Percentiles rank a stretch among this genome's conserved stretches.
phyloP scores from a whole-genome alignment of 495 filamentous ascomycete genomes.

The Neurospora africana region DNA sequence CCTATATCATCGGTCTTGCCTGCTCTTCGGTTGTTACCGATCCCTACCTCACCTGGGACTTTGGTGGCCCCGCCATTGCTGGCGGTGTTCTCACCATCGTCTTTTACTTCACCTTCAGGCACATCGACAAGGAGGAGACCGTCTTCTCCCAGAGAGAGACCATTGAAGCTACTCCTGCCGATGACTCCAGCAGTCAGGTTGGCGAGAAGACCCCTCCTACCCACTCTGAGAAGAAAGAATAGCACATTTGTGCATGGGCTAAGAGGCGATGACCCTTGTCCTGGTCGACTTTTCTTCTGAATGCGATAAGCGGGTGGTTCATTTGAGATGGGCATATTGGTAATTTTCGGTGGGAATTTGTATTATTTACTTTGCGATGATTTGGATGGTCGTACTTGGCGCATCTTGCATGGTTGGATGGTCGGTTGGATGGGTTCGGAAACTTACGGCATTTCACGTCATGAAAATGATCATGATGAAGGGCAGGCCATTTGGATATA shows the following conservation, averaged over 20 bases:
- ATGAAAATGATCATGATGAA: neutral
- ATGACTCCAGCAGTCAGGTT: neutral
- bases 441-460: neutral
- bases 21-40: slow-evolving; percentile 50
- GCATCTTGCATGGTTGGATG: neutral
- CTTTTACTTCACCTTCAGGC: slow-evolving; percentile 43
- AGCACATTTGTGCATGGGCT: neutral
- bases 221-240: neutral
- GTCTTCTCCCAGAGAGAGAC: slow-evolving; percentile 9
- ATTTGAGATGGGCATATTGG: neutral
- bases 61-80: slow-evolving; percentile 38
- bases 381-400: neutral
- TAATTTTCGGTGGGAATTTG: neutral
- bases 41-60: slow-evolving; percentile 49
- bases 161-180: neutral
- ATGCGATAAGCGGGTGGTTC: neutral
- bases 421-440: neutral
- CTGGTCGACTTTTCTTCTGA: neutral
- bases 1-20: slow-evolving; percentile 49
- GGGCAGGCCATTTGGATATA: neutral
- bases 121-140: slow-evolving; percentile 39
- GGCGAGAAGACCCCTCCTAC: neutral
- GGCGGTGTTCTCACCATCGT: slow-evolving; percentile 33
- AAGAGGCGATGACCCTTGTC: neutral
- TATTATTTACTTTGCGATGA: neutral